Evolutionary conservation across 2,329 filamentous ascomycete genomes (phyloP).

Genomic region (Penicillium sp.): DNA sequence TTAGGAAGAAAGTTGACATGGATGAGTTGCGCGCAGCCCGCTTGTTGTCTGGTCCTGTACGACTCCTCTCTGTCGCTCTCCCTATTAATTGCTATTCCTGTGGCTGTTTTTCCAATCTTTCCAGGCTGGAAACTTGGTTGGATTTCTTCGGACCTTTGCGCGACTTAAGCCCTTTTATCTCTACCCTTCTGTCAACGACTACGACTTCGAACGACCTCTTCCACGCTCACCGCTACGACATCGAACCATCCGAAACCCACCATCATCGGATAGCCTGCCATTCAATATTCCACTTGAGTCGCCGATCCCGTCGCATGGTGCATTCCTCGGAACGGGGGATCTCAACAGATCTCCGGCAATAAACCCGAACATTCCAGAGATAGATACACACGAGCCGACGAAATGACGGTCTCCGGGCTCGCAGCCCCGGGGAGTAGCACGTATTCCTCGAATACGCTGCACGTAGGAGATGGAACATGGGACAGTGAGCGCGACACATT

Average conservation of each 20-base stretch:
- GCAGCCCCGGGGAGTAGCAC: constrained; percentile 60
- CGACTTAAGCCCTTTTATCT: background rate
- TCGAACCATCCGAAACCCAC: background rate
- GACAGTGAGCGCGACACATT: constrained; percentile 62
- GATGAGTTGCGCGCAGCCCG: constrained; percentile 22
- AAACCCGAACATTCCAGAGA: constrained; percentile 40
- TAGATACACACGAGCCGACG: constrained; percentile 15
- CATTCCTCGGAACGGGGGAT: constrained; percentile 45
- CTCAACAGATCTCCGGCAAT: constrained; percentile 45
- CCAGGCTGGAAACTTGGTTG: background rate
- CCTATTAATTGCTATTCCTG: constrained; percentile 8
- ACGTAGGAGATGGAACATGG: constrained; percentile 68
- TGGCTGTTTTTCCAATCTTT: constrained; percentile 12
- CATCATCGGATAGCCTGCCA: background rate
- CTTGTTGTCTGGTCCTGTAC: constrained; percentile 24
- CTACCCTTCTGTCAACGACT: background rate
- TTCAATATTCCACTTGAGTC: constrained; percentile 13
- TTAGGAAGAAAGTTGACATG: constrained; percentile 41
- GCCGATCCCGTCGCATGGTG: constrained; percentile 39
- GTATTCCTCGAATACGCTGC: constrained; percentile 61
- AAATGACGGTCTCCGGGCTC: constrained; percentile 43
- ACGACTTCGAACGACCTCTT: background rate
- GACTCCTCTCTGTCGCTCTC: constrained; percentile 10
- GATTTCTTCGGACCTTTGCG: background rate
- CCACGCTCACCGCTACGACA: constrained; percentile 4